Conservation (phyloP, 805 yeast genomes). For the Wickerhamiella vanderwaltii region DNA sequence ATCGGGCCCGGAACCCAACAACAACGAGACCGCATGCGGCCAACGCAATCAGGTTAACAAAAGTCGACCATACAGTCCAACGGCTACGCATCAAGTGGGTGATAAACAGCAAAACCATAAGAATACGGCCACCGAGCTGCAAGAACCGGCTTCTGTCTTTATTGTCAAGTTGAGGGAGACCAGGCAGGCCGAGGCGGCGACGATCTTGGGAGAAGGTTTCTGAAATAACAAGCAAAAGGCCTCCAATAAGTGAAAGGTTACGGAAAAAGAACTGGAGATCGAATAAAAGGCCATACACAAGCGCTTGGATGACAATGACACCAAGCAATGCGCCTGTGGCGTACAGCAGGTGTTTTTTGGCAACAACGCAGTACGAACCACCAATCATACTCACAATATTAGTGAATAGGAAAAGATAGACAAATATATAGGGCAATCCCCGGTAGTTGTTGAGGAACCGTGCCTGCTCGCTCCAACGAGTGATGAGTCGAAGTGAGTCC, state of each 20-base stretch:
- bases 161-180: constrained; percentile 57
- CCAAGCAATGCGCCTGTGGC: constrained; percentile 59
- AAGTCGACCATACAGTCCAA: constrained; percentile 54
- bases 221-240: constrained; percentile 72
- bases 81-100: constrained; percentile 63
- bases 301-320: constrained; percentile 71
- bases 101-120: constrained; percentile 71
- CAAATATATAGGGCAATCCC: constrained; percentile 64
- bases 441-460: constrained; percentile 70
- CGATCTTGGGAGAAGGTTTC: constrained; percentile 74
- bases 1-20: constrained; percentile 85
- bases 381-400: constrained; percentile 59
- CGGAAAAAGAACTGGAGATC: constrained; percentile 75
- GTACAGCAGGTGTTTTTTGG: constrained; percentile 52
- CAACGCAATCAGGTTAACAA: constrained; percentile 59
- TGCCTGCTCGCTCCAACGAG: constrained; percentile 89
- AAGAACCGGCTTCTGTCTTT: constrained; percentile 69
- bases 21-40: constrained; percentile 63
- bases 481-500: constrained; percentile 68
- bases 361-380: constrained; percentile 60
- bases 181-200: constrained; percentile 56
- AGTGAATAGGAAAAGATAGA: constrained; percentile 50
- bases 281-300: constrained; percentile 75
- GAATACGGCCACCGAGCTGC: constrained; percentile 74
- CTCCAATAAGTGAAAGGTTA: constrained; percentile 84